These are phyloP conservation scores for Allomyces javanicus DNA, from an alignment of 192 early-diverging fungal species.

Conservation along the genomic window DNA sequence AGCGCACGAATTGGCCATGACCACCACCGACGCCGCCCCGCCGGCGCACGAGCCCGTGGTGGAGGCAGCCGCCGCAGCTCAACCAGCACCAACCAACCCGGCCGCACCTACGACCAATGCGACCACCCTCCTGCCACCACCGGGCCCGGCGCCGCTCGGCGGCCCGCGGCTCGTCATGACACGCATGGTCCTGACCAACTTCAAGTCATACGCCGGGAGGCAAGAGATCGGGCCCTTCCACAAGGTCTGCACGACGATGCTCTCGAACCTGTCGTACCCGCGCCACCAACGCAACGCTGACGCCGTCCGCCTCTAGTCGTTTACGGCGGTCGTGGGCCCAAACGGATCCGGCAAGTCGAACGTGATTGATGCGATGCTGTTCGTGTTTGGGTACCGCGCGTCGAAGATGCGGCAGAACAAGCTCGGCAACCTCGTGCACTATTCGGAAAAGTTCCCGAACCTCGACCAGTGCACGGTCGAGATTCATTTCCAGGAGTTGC, in stretches of 20 bases:
- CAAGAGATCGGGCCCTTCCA: slow-evolving; percentile 59
- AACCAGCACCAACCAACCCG: too few species aligned
- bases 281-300: too few species aligned
- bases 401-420: slow-evolving; percentile 95
- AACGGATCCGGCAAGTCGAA: slow-evolving; percentile 98
- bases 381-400: slow-evolving; percentile 96
- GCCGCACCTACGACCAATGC: too few species aligned
- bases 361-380: slow-evolving; percentile 90
- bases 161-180: slow-evolving; percentile 31
- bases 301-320: slow-evolving; percentile 24
- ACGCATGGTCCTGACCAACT: slow-evolving; percentile 79
- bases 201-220: slow-evolving; percentile 84
- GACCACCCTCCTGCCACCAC: too few species aligned
- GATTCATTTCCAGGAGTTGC: slow-evolving; percentile 80
- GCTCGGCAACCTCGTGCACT: slow-evolving; percentile 86
- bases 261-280: too few species aligned
- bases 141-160: too few species aligned
- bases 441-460: slow-evolving; percentile 52
- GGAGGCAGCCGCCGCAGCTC: too few species aligned
- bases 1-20: too few species aligned
- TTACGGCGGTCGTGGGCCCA: slow-evolving; percentile 75
- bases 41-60: too few species aligned
- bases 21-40: too few species aligned
- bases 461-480: slow-evolving; percentile 65
- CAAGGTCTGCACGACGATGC: too few species aligned